These are phyloP conservation scores for Nissolia schottii DNA, from an alignment of 306 rosid species.

Conservation along the genomic window DNA sequence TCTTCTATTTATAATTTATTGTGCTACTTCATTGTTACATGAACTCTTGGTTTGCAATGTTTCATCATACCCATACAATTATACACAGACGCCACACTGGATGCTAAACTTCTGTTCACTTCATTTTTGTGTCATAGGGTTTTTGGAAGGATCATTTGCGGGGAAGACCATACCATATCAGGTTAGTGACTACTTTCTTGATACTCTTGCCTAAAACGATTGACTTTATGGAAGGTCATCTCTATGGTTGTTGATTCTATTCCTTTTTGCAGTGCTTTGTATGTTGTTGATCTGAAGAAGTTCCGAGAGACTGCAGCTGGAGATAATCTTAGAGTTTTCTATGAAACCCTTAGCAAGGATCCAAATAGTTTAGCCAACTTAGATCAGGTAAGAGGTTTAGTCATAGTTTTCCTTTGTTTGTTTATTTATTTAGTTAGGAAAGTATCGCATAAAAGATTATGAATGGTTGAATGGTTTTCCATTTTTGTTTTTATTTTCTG, in stretches of 20 bases:
- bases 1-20: not conserved
- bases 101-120: conserved; percentile 17
- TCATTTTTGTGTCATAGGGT: conserved; percentile 55
- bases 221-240: not conserved
- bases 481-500: no score
- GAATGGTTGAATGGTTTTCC: not conserved
- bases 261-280: conserved; percentile 73
- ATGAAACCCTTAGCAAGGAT: conserved; percentile 98
- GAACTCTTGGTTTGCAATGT: conserved; percentile 7
- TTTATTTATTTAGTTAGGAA: not conserved
- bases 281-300: conserved; percentile 92
- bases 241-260: conserved; percentile 3
- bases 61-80: not conserved
- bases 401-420: not conserved
- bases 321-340: conserved; percentile 98
- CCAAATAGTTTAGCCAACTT: conserved; percentile 93
- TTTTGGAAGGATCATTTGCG: conserved; percentile 98
- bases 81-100: not conserved
- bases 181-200: conserved; percentile 42
- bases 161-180: conserved; percentile 88
- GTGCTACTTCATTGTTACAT: not conserved
- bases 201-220: not conserved
- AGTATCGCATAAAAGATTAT: conserved; percentile 12
- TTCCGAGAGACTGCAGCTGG: conserved; percentile 98
- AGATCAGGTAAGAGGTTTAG: conserved; percentile 73